Percentiles rank a stretch among this genome's conserved stretches.
Conservation (phyloP, 1,139 yeast genomes). For the Debaryomyces robertsiae region DNA sequence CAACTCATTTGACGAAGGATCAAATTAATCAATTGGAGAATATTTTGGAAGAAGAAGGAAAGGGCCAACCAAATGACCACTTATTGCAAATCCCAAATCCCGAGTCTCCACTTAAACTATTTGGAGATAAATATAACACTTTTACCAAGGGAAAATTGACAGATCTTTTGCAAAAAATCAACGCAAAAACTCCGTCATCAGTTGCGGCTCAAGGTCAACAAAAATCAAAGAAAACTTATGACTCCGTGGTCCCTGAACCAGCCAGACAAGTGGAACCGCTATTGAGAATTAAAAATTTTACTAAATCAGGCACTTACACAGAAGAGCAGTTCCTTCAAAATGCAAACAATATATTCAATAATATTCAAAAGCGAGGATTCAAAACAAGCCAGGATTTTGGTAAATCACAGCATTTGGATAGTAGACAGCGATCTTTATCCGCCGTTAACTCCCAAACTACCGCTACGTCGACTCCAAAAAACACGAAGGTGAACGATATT, state of each 20-base stretch:
- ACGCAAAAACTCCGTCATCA: conserved; percentile 21
- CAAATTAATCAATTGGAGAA: conserved; percentile 27
- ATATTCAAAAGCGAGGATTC: conserved; percentile 40
- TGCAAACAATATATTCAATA: conserved; percentile 44
- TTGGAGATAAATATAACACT: conserved; percentile 43
- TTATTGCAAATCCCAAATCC: conserved; percentile 24
- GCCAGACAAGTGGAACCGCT: conserved; percentile 23
- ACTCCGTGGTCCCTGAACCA: not conserved
- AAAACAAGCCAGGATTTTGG: conserved; percentile 15
- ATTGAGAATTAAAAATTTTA: conserved; percentile 35
- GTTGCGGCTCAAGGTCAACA: conserved; percentile 6
- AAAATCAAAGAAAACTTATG: conserved; percentile 1
- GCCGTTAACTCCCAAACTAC: conserved; percentile 21
- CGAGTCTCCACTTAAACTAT: conserved; percentile 45
- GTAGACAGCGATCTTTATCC: conserved; percentile 1
- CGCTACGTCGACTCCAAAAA: conserved; percentile 45
- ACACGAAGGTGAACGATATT: conserved; percentile 23
- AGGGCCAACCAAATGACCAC: conserved; percentile 17
- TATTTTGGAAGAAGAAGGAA: conserved; percentile 22
- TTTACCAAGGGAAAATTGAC: conserved; percentile 42
- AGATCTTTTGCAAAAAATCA: conserved; percentile 33
- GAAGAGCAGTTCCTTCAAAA: conserved; percentile 41
- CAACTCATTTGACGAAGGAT: conserved; percentile 22
- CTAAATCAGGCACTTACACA: conserved; percentile 34
- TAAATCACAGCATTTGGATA: conserved; percentile 10